Conservation (phyloP, 768 basidiomycete genomes). For the Imleria badia region DNA sequence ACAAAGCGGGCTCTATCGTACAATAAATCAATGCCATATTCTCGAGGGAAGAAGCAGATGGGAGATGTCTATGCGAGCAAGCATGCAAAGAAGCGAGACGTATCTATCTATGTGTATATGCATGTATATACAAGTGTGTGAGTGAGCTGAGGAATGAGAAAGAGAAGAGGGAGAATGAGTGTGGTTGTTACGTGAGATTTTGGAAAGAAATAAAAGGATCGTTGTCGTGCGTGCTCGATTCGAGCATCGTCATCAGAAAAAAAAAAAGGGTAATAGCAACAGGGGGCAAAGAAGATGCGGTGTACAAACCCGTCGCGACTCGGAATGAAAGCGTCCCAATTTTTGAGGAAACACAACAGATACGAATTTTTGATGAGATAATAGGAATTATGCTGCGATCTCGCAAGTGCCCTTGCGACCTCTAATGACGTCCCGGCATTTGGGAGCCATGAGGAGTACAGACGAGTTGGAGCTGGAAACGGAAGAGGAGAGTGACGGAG, state of each 20-base stretch:
- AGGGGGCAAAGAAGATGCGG: constrained; percentile 6
- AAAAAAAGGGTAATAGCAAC: constrained; percentile 1
- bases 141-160: constrained; percentile 22
- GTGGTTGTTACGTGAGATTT: constrained; percentile 21
- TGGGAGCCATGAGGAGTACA: constrained; percentile 32
- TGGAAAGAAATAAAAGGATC: constrained; percentile 14
- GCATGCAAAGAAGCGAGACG: constrained; percentile 22
- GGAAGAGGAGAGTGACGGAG: constrained; percentile 19
- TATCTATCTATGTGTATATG: constrained; percentile 39
- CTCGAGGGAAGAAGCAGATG: constrained; percentile 17
- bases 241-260: constrained; percentile 17
- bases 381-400: constrained; percentile 15
- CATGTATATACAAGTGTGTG: constrained; percentile 38
- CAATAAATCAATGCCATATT: constrained; percentile 38
- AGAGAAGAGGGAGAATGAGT: constrained; percentile 19
- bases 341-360: constrained; percentile 10
- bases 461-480: constrained; percentile 28
- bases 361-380: neutral
- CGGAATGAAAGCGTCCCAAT: constrained; percentile 22
- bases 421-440: constrained; percentile 11
- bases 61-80: constrained; percentile 28
- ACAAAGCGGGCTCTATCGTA: constrained; percentile 28
- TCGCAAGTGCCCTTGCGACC: constrained; percentile 15
- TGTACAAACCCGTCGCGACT: constrained; percentile 17
- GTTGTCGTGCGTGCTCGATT: constrained; percentile 21